These are phyloP conservation scores for Canavalia gladiata DNA, from an alignment of 306 rosid species.

Conservation along the genomic window DNA sequence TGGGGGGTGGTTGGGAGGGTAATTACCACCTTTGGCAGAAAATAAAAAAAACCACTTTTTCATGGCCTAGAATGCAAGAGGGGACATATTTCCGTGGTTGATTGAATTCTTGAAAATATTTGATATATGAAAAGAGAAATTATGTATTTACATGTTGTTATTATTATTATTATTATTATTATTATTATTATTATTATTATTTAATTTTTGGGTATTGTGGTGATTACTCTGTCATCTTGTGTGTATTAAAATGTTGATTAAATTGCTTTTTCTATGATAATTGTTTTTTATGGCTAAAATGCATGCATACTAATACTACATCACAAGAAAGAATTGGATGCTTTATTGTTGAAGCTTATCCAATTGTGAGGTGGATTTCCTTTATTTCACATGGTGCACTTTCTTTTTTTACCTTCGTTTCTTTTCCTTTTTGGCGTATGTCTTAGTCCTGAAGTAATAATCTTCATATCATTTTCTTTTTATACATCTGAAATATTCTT, in stretches of 20 bases:
- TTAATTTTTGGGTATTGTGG: not conserved
- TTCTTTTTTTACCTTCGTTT: conserved; percentile 41
- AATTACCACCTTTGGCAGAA: conserved; percentile 15
- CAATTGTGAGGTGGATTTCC: conserved; percentile 44
- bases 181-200: not conserved
- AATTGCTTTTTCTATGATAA: conserved; percentile 34
- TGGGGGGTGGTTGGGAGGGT: conserved; percentile 4
- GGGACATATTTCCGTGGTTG: not conserved
- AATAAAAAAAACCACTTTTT: conserved; percentile 31
- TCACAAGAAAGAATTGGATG: conserved; percentile 53
- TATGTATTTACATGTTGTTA: conserved; percentile 7
- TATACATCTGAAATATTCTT: not conserved
- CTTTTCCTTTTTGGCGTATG: conserved; percentile 42
- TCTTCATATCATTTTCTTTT: not conserved
- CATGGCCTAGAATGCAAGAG: conserved; percentile 17
- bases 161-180: not conserved
- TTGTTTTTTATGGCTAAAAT: conserved; percentile 41
- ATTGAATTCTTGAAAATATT: conserved; percentile 16
- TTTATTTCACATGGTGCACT: conserved; percentile 52
- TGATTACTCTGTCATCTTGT: conserved; percentile 26
- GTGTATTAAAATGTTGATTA: conserved; percentile 33
- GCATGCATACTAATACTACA: conserved; percentile 23
- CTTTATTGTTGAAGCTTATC: conserved; percentile 51
- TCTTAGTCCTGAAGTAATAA: conserved; percentile 52
- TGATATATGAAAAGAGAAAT: not conserved